Evolutionary conservation across 352 stramenopile genomes (phyloP), one percentile per base, ranked within the genome.

Genomic region (Aphanomyces invadans): DNA sequence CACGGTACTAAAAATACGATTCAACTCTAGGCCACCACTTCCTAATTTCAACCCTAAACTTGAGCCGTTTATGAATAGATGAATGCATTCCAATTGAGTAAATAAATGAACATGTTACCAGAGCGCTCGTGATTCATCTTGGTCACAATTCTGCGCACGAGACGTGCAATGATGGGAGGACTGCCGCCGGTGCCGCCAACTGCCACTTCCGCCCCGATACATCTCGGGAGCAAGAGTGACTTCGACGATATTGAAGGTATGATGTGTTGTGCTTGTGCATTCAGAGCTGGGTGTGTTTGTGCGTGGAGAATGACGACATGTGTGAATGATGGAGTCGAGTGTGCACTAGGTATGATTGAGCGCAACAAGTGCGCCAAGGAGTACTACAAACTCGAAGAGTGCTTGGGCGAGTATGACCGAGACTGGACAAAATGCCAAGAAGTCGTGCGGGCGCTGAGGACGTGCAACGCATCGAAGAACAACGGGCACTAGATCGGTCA

Each of bases 321-420:
- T n/a, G n/a, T n/a, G n/a, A n/a, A n/a, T n/a, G n/a, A n/a, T n/a
- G n/a, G n/a, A n/a, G n/a, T n/a, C n/a, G n/a, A n/a, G n/a, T n/a
- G n/a, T 73, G 78, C 89, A 46, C 81, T 89, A 72, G 80, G 90
- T 52, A 83, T 91, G 72, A 94, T 94, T 62, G 82, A 90, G 73
- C 79, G 83, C 61, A 94, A 89, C 73, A 76, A 80, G 67, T 94
- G 85, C 70, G 75, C 85, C 36, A 80, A 83, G 57, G 79, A 90
- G 55, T 94, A 94, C 73, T 92, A 92, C 75, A 81, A 87, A 62
- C 79, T 94, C 29, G 86, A 94, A 68, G 81, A 94, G 26, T 94
- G 86, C 48, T 76, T 94, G 17, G 83, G 77, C 28, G 81, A 94
- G 71, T 81, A 74, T 63, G 79, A 92, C 51, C 81, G 83, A 67